phyloP scores from a whole-genome alignment of 768 basidiomycete genomes.

The Termitomyces titanicus region DNA sequence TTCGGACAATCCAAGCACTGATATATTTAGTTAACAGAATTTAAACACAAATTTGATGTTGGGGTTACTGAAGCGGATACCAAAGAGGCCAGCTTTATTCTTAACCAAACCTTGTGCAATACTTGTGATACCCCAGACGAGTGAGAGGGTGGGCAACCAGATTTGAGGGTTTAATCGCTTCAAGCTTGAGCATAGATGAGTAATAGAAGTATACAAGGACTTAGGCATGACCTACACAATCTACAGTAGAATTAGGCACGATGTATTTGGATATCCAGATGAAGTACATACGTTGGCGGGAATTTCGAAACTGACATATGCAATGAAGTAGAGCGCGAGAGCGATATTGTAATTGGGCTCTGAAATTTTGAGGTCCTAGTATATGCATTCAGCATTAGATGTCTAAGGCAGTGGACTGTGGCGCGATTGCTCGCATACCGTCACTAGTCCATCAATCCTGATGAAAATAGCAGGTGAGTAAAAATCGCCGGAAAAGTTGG shows the following conservation, averaged over 20 bases:
- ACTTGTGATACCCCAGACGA: constrained; percentile 55
- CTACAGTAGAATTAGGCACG: constrained; percentile 19
- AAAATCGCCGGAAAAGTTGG: not conserved
- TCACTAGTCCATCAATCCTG: constrained; percentile 52
- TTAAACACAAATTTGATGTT: not conserved
- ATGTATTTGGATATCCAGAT: not conserved
- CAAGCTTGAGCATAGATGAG: constrained; percentile 29
- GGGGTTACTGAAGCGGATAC: constrained; percentile 46
- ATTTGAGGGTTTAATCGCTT: constrained; percentile 57
- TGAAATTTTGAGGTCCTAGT: constrained; percentile 46
- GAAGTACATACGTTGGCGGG: constrained; percentile 47
- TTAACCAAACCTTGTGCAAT: constrained; percentile 52
- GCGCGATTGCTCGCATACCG: constrained; percentile 27
- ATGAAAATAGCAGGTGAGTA: not conserved
- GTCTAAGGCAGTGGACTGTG: not conserved
- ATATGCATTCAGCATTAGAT: not conserved
- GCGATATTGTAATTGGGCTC: constrained; percentile 53
- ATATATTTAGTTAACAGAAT: not conserved
- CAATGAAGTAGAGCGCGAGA: constrained; percentile 56
- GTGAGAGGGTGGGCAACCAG: constrained; percentile 59
- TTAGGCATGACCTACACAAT: constrained; percentile 31
- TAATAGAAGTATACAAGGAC: not conserved
- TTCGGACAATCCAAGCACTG: constrained; percentile 55
- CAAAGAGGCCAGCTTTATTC: constrained; percentile 50
- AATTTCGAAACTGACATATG: constrained; percentile 59